phyloP scores from a whole-genome alignment of 768 basidiomycete species.

The Suillus hirtellus region DNA sequence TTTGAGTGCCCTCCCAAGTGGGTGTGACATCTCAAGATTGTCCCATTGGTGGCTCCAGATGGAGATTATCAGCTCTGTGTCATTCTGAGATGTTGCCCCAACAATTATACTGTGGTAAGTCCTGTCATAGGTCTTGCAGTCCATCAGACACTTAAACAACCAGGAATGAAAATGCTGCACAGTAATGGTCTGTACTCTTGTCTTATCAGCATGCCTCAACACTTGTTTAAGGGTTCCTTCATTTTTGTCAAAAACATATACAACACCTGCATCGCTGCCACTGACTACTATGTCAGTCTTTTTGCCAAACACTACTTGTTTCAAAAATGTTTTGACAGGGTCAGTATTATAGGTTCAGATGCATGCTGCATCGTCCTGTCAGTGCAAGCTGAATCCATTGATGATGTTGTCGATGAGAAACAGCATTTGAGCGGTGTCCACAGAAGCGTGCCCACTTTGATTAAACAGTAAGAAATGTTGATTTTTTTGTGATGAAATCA shows the following conservation, averaged over 20 bases:
- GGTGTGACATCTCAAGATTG: not conserved
- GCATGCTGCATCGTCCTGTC: too few species aligned
- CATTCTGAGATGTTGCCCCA: not conserved
- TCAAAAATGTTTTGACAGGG: too few species aligned
- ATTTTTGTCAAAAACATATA: slow-evolving; percentile 3
- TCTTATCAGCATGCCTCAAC: not conserved
- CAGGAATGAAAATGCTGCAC: not conserved
- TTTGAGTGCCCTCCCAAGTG: not conserved
- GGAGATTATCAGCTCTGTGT: not conserved
- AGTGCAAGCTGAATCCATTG: slow-evolving; percentile 1
- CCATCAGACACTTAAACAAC: too few species aligned
- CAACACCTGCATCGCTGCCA: too few species aligned
- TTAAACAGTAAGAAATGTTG: not conserved
- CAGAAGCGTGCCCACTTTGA: not conserved
- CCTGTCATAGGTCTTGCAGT: not conserved
- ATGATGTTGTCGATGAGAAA: not conserved
- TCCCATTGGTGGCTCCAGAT: not conserved
- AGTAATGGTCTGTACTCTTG: not conserved
- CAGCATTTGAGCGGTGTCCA: not conserved
- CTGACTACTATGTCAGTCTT: too few species aligned
- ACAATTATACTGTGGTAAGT: not conserved
- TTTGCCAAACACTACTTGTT: too few species aligned
- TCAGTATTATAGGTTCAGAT: too few species aligned
- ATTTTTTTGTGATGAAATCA: not conserved
- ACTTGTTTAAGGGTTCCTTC: not conserved